Percentiles rank a stretch among this genome's conserved stretches.
phyloP scores from a whole-genome alignment of 2,329 filamentous ascomycete genomes.

The Cercospora nicotianae region DNA sequence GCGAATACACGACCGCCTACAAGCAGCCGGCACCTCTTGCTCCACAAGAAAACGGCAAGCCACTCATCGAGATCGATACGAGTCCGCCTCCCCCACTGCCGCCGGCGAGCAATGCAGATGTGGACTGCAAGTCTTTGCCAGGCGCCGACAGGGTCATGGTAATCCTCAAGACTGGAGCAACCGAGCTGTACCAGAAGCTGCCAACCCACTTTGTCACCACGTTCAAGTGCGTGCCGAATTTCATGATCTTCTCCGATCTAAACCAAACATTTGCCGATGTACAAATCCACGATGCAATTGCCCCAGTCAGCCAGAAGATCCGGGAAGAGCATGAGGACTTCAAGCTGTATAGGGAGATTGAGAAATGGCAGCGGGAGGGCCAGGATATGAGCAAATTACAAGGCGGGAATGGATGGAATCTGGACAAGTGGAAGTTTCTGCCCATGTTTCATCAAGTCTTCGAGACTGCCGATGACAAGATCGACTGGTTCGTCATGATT shows the following conservation, averaged over 20 bases:
- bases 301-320: slow-evolving; percentile 31
- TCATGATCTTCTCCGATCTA: slow-evolving; percentile 55
- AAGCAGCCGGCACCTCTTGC: neutral
- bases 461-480: slow-evolving; percentile 46
- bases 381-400: slow-evolving; percentile 37
- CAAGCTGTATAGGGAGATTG: slow-evolving; percentile 37
- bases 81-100: slow-evolving; percentile 9
- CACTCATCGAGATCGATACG: slow-evolving; percentile 3
- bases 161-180: slow-evolving; percentile 60
- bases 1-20: slow-evolving; percentile 7
- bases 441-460: slow-evolving; percentile 57
- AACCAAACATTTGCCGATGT: slow-evolving; percentile 49
- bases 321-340: slow-evolving; percentile 39
- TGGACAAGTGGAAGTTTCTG: slow-evolving; percentile 60
- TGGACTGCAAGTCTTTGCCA: slow-evolving; percentile 28
- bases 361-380: slow-evolving; percentile 35
- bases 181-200: slow-evolving; percentile 58
- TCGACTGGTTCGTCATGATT: slow-evolving; percentile 58
- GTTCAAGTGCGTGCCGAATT: slow-evolving; percentile 49
- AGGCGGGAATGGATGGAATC: slow-evolving; percentile 49
- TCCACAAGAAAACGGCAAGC: neutral
- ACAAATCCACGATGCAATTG: slow-evolving; percentile 38
- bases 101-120: neutral
- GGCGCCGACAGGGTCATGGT: slow-evolving; percentile 55
- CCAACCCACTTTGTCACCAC: slow-evolving; percentile 58